Evolutionary conservation across 495 filamentous ascomycete species (phyloP), one percentile per base, ranked within the genome.

Genomic region (Friedmanniomyces simplex): DNA sequence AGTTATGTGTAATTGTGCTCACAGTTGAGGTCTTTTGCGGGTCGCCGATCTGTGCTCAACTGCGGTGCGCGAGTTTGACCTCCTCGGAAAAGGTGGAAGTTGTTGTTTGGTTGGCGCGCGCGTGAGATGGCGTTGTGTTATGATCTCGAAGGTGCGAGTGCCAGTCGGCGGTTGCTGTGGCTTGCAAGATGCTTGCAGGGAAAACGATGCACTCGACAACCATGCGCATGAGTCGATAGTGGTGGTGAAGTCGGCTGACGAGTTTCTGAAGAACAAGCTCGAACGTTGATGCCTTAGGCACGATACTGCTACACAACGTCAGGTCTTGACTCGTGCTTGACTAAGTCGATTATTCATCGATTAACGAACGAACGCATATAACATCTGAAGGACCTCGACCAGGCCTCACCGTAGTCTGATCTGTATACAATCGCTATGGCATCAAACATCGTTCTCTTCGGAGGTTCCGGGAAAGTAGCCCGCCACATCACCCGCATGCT

Each of bases 391-490:
- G 13, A 43, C 39, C 14, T 32, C 28, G 28, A 32, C 10, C 3
- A 3, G 28, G 3, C 39, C 5, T 43, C 13, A 13, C 18, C 39
- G 5, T 20, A 16, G 18, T 43, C 39, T n/a, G 5, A 5, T 5
- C 39, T 43, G 39, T 13, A 43, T 16, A 6, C 13, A 5, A 16
- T 43, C 4, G 26, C 24, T 25, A 64, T 64, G 59, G 28, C 55
- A n/a, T 50, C 63, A 34, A 65, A 47, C 25, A 66, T 63, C n/a
- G 61, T 72, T 42, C 63, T 72, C 36, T 68, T 72, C 61, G 69
- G 69, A 37, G 69, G 69, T 49, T 63, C 59, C 25, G 69, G 69
- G 49, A 72, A 70, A 63, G 52, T 67, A 22, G 69, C 69, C 45
- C 60, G 61, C 25, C 67, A 69, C 52, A 58, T 72, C 30, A 67